Percentiles rank a stretch among this genome's conserved stretches.
phyloP scores from a whole-genome alignment of 2,329 filamentous ascomycete species.

The Aspergillus niger region DNA sequence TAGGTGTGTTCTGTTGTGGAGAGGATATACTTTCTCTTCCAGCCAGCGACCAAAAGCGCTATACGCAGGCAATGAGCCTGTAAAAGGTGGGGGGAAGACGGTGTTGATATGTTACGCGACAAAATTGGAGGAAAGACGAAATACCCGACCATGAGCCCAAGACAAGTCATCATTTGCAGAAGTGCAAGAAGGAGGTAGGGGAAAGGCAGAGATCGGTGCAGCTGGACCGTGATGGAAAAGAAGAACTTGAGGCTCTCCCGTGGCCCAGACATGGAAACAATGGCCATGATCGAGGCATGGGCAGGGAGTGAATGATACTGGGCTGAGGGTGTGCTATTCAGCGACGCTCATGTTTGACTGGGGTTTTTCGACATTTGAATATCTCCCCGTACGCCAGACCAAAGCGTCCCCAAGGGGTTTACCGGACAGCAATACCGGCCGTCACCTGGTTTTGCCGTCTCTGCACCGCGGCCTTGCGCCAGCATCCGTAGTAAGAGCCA shows the following conservation, averaged over 20 bases:
- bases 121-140: neutral
- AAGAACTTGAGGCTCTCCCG: neutral
- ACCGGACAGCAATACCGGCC: neutral
- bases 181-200: neutral
- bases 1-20: constrained; percentile 31
- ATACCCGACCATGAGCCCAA: neutral
- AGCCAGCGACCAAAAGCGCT: constrained; percentile 6
- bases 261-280: neutral
- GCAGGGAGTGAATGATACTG: neutral
- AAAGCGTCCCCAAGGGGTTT: neutral
- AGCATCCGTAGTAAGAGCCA: constrained; percentile 21
- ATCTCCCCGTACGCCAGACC: constrained; percentile 1
- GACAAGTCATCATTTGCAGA: neutral
- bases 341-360: neutral
- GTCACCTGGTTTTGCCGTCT: neutral
- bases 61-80: constrained; percentile 1
- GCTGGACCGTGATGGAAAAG: neutral
- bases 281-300: neutral
- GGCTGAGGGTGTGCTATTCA: neutral
- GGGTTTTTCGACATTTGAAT: neutral
- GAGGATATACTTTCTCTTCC: constrained; percentile 9
- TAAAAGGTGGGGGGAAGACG: neutral
- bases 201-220: neutral
- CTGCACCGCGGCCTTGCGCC: neutral
- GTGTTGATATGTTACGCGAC: neutral